These are phyloP conservation scores for Serpula lacrymans DNA, from an alignment of 768 basidiomycete genomes.

Conservation along the genomic window DNA sequence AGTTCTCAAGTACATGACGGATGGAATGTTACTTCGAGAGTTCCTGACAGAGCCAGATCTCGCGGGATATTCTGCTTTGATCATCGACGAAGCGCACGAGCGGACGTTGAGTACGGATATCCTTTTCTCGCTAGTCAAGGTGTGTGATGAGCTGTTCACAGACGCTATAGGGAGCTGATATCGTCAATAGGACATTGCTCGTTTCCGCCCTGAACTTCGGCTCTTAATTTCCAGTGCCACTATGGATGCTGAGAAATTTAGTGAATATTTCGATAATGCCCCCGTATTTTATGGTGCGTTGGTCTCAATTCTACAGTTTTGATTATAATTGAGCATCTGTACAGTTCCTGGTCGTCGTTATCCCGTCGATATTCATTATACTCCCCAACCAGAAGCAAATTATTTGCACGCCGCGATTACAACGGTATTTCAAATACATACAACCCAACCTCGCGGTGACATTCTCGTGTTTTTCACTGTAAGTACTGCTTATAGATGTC, in stretches of 20 bases:
- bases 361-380: constrained; percentile 98
- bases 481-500: constrained; percentile 20
- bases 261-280: constrained; percentile 94
- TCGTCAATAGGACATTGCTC: constrained; percentile 78
- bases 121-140: constrained; percentile 97
- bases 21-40: constrained; percentile 96
- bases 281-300: constrained; percentile 87
- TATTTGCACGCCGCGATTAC: constrained; percentile 98
- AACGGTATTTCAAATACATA: constrained; percentile 98
- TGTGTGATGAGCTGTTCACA: constrained; percentile 40
- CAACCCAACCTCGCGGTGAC: constrained; percentile 96
- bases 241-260: constrained; percentile 97
- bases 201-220: constrained; percentile 92
- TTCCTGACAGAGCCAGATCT: constrained; percentile 97
- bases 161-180: constrained; percentile 24
- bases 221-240: constrained; percentile 95
- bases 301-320: neutral
- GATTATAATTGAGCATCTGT: neutral
- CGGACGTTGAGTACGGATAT: constrained; percentile 98
- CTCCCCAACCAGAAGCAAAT: constrained; percentile 98
- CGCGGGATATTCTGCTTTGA: constrained; percentile 90
- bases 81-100: constrained; percentile 99
- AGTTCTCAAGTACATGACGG: constrained; percentile 99
- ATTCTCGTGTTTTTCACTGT: constrained; percentile 97
- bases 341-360: constrained; percentile 94